Conservation (phyloP, 176 grass and related monocot species). For the Aegilops sharonensis region DNA sequence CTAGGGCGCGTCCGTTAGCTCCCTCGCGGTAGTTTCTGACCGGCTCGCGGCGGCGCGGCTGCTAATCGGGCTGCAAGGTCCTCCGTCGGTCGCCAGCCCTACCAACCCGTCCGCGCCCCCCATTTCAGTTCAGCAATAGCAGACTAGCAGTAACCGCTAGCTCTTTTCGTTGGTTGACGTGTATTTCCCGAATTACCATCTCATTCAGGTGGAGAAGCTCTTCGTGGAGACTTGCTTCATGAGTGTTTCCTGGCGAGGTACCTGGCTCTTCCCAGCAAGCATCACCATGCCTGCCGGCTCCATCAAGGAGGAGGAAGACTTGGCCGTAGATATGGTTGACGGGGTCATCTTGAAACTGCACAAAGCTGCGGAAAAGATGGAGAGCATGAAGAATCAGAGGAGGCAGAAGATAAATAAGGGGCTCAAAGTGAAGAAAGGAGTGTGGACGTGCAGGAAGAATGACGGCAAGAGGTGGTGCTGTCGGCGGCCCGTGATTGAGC, state of each 20-base stretch:
- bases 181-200: not conserved
- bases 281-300: not conserved
- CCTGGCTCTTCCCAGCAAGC: conserved; percentile 17
- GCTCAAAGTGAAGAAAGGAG: not conserved
- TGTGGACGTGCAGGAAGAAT: conserved; percentile 48
- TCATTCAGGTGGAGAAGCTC: conserved; percentile 34
- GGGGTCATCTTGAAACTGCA: too few relatives aligned
- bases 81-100: not conserved
- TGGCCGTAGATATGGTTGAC: not conserved
- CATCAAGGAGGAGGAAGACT: not conserved
- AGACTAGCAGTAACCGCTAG: not conserved
- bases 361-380: not conserved
- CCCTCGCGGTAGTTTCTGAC: not conserved
- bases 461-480: conserved; percentile 45
- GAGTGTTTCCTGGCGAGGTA: conserved; percentile 3
- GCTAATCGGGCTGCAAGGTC: not conserved
- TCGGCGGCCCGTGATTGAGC: not conserved
- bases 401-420: not conserved
- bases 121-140: not conserved
- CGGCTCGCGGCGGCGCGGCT: not conserved
- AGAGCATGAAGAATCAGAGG: not conserved
- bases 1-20: not conserved
- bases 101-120: not conserved
- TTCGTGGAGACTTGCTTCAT: conserved; percentile 27
- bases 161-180: not conserved